These are phyloP conservation scores for Bruguiera hainesii DNA, from an alignment of 441 rosid species.

Conservation along the genomic window DNA sequence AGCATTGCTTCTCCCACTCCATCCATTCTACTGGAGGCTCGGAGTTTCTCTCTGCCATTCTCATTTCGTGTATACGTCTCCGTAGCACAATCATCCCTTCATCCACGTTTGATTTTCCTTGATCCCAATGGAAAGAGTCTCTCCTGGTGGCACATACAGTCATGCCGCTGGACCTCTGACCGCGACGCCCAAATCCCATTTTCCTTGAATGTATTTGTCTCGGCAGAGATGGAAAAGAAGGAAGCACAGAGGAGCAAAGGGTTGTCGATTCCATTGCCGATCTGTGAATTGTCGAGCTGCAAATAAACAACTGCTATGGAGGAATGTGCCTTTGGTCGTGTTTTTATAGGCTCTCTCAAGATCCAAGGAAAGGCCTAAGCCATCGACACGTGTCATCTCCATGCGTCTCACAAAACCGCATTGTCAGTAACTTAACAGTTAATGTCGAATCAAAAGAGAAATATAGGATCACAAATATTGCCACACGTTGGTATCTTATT, in stretches of 20 bases:
- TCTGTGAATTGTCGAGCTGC: not conserved
- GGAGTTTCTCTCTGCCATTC: slow-evolving; percentile 36
- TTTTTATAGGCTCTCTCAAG: slow-evolving; percentile 9
- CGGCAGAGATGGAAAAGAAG: slow-evolving; percentile 7
- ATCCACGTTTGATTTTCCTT: slow-evolving; percentile 26
- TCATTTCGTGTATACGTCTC: slow-evolving; percentile 43
- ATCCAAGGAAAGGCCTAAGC: not conserved
- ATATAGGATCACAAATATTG: not conserved
- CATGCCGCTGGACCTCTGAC: not conserved
- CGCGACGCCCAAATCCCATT: not conserved
- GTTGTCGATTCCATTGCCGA: slow-evolving; percentile 25
- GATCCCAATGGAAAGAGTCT: slow-evolving; percentile 7
- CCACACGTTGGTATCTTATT: not conserved
- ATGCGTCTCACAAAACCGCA: not conserved
- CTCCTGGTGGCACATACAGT: not conserved
- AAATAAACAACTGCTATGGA: not conserved
- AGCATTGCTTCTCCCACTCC: slow-evolving; percentile 46
- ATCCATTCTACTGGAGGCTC: slow-evolving; percentile 47
- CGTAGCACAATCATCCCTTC: slow-evolving; percentile 37
- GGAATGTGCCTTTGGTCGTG: not conserved
- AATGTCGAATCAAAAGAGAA: too few species aligned
- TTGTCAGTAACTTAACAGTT: not conserved
- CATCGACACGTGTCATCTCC: slow-evolving; percentile 8
- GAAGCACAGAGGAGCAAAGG: slow-evolving; percentile 14
- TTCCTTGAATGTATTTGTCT: not conserved